Evolutionary conservation across 768 basidiomycete species (phyloP), one percentile per base, ranked within the genome.

Genomic region (Cubamyces lactineus): DNA sequence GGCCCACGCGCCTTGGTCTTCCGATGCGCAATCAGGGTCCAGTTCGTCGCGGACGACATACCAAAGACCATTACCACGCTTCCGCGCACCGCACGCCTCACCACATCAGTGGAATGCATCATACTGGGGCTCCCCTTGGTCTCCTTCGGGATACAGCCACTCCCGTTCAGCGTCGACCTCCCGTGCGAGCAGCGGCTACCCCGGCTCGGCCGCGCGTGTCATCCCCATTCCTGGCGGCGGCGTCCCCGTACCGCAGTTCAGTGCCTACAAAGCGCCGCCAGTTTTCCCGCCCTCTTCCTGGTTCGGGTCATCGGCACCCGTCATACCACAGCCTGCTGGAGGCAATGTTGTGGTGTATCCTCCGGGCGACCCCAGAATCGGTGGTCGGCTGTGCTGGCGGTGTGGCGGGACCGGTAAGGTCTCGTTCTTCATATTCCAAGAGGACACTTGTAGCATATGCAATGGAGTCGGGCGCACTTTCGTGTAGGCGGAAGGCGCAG

Each of bases 301-400:
- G 55, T 26, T 23, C 19, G 49, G 34, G 34, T 34, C 23, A 4
- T 16, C 48, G 9, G 48, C 57, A 3, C 41, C 54, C 12, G 54
- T 50, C 17, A 50, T 57, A 5, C 56, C 11, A 61, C 66, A 42
- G 59, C 56, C 47, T 58, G 9, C 57, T 42, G 5, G 49, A 8
- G 53, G 57, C 15, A 58, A 24, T 12, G 50, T 66, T 7, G 64
- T 81, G 0, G 77, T 87, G 3, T 81, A 88, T 54, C 62, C 62
- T 0, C 82, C 91, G 0, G 91, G 91, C 2, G 91, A 93, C 71
- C 78, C 86, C 21, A 73, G 90, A 49, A 74, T 92, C 9, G 91
- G 91, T 2, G 91, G 92, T 0, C 66, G 74, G 46, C 54, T 81
- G 65, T 93, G 92, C 71, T 84, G 80, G 83, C 75, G 79, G 23